Conservation (phyloP, 2,329 filamentous ascomycete species). For the Fusarium hostae region DNA sequence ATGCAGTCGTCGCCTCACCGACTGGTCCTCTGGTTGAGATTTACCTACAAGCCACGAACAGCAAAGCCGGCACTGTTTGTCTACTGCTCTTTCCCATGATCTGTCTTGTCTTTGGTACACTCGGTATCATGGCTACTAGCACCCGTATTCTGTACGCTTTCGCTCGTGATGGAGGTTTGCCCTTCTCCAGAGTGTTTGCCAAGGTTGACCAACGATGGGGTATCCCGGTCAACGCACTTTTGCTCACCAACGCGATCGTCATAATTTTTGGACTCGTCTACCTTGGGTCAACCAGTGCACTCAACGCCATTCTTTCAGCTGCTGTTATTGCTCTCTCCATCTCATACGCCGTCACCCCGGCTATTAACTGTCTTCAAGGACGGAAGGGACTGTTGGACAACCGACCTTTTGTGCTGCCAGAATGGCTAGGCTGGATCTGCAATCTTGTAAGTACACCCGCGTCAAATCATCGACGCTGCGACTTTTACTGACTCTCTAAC, state of each 20-base stretch:
- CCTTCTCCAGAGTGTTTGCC: neutral
- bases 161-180: neutral
- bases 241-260: neutral
- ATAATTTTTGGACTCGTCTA: neutral
- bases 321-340: neutral
- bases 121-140: neutral
- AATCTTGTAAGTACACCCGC: neutral
- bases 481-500: accelerated
- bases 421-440: neutral
- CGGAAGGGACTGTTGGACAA: neutral
- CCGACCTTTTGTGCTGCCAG: neutral
- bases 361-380: neutral
- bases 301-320: neutral
- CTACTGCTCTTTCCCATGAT: neutral
- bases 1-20: accelerated
- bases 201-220: neutral
- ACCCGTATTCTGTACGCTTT: neutral
- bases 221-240: neutral
- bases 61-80: neutral
- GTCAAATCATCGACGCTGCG: accelerated
- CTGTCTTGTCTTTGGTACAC: accelerated
- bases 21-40: neutral
- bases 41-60: neutral
- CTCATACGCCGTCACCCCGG: neutral
- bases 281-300: accelerated